Evolutionary conservation across 192 early-diverging fungal species (phyloP).

Genomic region (Dimargaris verticillata): DNA sequence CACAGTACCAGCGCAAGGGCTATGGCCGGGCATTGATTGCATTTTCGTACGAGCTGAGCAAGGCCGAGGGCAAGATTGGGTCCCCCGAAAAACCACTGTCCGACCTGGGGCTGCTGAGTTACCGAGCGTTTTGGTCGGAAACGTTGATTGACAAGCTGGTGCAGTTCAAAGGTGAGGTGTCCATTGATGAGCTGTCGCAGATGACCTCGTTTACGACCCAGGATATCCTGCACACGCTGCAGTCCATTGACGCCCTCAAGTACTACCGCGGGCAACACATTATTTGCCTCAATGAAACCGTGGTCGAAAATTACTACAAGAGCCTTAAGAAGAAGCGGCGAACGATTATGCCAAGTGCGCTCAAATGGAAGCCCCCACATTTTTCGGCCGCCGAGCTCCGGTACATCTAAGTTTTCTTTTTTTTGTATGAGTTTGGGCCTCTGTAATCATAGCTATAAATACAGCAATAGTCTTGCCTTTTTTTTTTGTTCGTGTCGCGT

Average conservation of each 20-base stretch:
- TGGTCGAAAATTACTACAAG: conserved; percentile 65
- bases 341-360: conserved; percentile 58
- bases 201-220: conserved; percentile 71
- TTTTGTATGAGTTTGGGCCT: too few species aligned
- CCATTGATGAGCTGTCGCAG: conserved; percentile 77
- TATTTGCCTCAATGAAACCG: conserved; percentile 73
- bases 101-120: conserved; percentile 84
- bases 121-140: conserved; percentile 93
- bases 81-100: conserved; percentile 97
- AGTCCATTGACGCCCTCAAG: conserved; percentile 73
- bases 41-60: conserved; percentile 95
- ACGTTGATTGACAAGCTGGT: conserved; percentile 62
- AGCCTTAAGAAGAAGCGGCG: conserved; percentile 60
- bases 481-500: too few species aligned
- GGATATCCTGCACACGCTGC: conserved; percentile 84
- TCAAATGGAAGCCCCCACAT: conserved; percentile 68
- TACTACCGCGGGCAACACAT: conserved; percentile 83
- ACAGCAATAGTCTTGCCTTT: too few species aligned
- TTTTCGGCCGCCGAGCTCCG: conserved; percentile 60
- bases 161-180: conserved; percentile 58
- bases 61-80: conserved; percentile 81
- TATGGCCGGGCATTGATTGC: conserved; percentile 86
- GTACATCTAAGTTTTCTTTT: conserved; percentile 31
- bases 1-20: conserved; percentile 91
- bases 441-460: too few species aligned